Conservation (phyloP, 306 rosid genomes). For the Coriaria nepalensis region DNA sequence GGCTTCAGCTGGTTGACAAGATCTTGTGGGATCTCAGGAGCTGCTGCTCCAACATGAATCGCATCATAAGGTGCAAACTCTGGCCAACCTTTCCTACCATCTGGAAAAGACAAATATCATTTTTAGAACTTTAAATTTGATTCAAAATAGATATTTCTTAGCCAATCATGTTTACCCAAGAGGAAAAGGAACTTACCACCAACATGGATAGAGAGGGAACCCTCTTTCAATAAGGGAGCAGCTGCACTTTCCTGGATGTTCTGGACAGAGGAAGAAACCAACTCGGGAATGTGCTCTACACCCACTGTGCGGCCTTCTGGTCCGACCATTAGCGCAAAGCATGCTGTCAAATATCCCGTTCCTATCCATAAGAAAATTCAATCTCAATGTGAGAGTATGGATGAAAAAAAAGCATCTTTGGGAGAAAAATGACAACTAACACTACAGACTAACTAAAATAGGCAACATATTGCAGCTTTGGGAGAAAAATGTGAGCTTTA, state of each 20-base stretch:
- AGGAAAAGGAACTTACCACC: slow-evolving; percentile 39
- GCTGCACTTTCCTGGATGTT: slow-evolving; percentile 73
- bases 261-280: slow-evolving; percentile 54
- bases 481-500: too few relatives aligned
- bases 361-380: slow-evolving; percentile 30
- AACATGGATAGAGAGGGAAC: slow-evolving; percentile 62
- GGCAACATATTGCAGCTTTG: too few relatives aligned
- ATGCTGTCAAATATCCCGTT: slow-evolving; percentile 87
- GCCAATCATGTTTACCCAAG: background rate
- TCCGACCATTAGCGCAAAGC: slow-evolving; percentile 88
- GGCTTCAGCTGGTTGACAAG: slow-evolving; percentile 83
- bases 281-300: slow-evolving; percentile 89
- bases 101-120: slow-evolving; percentile 24
- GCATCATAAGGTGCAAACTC: slow-evolving; percentile 83
- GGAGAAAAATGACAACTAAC: too few relatives aligned
- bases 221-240: slow-evolving; percentile 53
- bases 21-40: slow-evolving; percentile 67
- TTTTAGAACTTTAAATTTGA: background rate
- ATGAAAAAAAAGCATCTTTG: background rate
- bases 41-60: slow-evolving; percentile 96
- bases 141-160: background rate
- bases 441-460: too few relatives aligned
- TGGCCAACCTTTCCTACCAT: slow-evolving; percentile 88
- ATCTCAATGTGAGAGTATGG: background rate
- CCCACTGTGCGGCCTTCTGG: slow-evolving; percentile 70